Evolutionary conservation across 2,329 filamentous ascomycete genomes (phyloP).

Genomic region (Alternaria rosae): DNA sequence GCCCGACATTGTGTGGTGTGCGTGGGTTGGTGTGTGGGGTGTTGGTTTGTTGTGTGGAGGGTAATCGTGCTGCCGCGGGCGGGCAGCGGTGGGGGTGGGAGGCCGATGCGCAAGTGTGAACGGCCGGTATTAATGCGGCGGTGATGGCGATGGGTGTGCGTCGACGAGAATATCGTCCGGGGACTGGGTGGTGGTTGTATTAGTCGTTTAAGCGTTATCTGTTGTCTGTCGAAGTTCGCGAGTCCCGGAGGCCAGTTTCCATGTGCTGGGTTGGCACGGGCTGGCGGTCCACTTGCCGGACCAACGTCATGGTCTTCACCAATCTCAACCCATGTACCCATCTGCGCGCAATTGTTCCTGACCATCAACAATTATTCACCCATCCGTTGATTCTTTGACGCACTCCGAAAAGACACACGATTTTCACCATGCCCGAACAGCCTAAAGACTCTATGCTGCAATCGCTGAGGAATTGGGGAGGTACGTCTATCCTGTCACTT

Average conservation of each 20-base stretch:
- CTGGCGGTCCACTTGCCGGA: constrained; percentile 18
- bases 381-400: neutral
- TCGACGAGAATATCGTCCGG: neutral
- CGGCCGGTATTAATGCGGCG: neutral
- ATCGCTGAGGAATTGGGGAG: constrained; percentile 60
- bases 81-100: constrained; percentile 12
- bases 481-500: constrained; percentile 47
- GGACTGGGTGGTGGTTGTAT: neutral
- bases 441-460: constrained; percentile 51
- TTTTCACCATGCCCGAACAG: constrained; percentile 49
- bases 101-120: constrained; percentile 11
- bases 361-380: neutral
- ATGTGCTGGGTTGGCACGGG: constrained; percentile 33
- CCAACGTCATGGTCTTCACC: constrained; percentile 37
- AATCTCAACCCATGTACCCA: constrained; percentile 15
- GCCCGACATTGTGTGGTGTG: constrained; percentile 48
- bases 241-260: constrained; percentile 37
- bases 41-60: constrained; percentile 1
- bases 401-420: neutral
- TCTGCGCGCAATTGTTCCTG: neutral
- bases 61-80: constrained; percentile 14
- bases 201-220: constrained; percentile 21
- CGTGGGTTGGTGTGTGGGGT: constrained; percentile 11
- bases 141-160: neutral
- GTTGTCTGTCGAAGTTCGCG: constrained; percentile 25